Percentiles rank a stretch among this genome's conserved stretches.
These are phyloP conservation scores for Serendipita sp. DNA, from an alignment of 768 basidiomycete species.

Conservation along the genomic window DNA sequence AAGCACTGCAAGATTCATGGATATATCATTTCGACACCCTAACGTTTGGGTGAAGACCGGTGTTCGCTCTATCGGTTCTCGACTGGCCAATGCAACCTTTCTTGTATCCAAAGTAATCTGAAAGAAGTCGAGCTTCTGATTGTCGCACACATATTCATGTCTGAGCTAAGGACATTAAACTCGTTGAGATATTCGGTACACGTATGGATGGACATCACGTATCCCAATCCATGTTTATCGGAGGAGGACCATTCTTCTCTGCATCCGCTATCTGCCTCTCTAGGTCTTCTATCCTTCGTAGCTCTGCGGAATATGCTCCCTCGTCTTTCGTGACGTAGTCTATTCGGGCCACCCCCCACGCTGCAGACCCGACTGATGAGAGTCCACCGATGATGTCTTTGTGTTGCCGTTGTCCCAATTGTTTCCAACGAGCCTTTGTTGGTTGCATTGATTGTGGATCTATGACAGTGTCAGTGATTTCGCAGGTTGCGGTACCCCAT, in stretches of 20 bases:
- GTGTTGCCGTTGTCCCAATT: slow-evolving; percentile 29
- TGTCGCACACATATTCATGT: background rate
- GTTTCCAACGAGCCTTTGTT: slow-evolving; percentile 44
- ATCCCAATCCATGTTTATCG: background rate
- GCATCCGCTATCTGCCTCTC: background rate
- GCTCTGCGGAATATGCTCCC: slow-evolving; percentile 4
- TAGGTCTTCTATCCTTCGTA: background rate
- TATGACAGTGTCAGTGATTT: slow-evolving; percentile 17
- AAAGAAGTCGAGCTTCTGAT: slow-evolving; percentile 2
- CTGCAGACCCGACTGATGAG: slow-evolving; percentile 57
- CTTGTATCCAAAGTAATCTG: slow-evolving; percentile 4
- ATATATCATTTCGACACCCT: background rate
- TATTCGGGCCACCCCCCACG: slow-evolving; percentile 70
- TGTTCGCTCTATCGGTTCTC: background rate
- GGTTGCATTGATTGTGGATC: slow-evolving; percentile 72
- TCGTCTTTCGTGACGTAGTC: slow-evolving; percentile 34
- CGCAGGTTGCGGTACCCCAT: background rate
- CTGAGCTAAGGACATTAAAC: background rate
- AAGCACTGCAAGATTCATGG: background rate
- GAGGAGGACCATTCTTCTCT: background rate
- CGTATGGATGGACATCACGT: background rate
- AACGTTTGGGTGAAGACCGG: background rate
- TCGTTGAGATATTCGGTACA: background rate
- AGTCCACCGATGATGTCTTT: slow-evolving; percentile 43
- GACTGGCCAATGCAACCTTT: background rate